phyloP scores from a whole-genome alignment of 257 asterid species.

The Fraxinus excelsior region DNA sequence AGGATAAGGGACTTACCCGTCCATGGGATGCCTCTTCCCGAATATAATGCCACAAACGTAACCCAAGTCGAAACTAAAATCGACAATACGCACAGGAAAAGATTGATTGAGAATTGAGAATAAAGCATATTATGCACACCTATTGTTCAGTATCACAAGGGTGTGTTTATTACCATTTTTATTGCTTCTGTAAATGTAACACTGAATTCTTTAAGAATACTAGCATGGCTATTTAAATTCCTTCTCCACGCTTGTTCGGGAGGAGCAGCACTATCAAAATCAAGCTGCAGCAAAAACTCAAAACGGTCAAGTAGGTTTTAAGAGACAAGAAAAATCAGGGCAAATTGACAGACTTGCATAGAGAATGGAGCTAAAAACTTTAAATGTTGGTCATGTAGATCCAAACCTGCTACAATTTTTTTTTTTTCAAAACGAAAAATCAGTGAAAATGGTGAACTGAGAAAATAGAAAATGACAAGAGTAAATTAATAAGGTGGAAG shows the following conservation, averaged over 20 bases:
- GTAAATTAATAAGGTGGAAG: no score
- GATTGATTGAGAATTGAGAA: conserved; percentile 18
- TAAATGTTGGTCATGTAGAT: background rate
- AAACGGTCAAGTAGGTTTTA: conserved; percentile 14
- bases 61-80: conserved; percentile 80
- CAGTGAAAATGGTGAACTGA: background rate
- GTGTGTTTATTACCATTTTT: conserved; percentile 65
- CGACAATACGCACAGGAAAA: conserved; percentile 25
- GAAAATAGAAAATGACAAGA: background rate
- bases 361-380: background rate
- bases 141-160: background rate
- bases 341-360: background rate
- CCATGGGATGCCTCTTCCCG: conserved; percentile 98
- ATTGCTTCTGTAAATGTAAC: conserved; percentile 88
- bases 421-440: background rate
- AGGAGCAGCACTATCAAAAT: conserved; percentile 85
- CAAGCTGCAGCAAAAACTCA: conserved; percentile 57
- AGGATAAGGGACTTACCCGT: conserved; percentile 61
- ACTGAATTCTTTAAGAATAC: conserved; percentile 92
- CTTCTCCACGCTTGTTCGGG: conserved; percentile 98
- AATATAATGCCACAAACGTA: conserved; percentile 88
- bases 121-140: background rate
- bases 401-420: background rate
- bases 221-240: conserved; percentile 76
- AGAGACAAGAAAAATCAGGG: background rate